phyloP scores from a whole-genome alignment of 352 stramenopile genomes.

The Phytopythium oedochilum region DNA sequence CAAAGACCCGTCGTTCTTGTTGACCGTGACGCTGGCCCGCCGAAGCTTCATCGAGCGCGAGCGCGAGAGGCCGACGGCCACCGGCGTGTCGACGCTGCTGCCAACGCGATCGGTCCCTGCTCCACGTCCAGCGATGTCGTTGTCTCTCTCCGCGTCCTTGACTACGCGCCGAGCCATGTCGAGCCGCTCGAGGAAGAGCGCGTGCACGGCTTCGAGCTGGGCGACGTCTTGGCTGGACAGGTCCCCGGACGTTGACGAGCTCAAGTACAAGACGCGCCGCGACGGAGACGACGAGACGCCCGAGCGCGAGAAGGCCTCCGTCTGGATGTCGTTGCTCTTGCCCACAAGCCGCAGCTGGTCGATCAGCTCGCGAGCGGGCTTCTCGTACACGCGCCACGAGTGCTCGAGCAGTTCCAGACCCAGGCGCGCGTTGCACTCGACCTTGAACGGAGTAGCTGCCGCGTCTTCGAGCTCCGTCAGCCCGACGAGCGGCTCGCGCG shows the following conservation, averaged over 20 bases:
- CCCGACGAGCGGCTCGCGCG: conserved; percentile 36
- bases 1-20: conserved; percentile 13
- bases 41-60: neutral
- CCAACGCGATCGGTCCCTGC: too few species aligned
- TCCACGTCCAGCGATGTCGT: neutral
- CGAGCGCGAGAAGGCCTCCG: conserved; percentile 29
- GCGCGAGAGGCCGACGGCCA: neutral
- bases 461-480: conserved; percentile 35
- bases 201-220: conserved; percentile 51
- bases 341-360: conserved; percentile 49
- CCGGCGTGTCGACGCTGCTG: neutral
- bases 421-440: conserved; percentile 27
- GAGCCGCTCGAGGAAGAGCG: conserved; percentile 49
- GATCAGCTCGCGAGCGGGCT: conserved; percentile 35
- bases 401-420: conserved; percentile 53
- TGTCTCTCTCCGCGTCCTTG: neutral
- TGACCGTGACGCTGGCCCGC: conserved; percentile 13
- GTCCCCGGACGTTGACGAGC: conserved; percentile 26
- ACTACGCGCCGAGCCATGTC: neutral
- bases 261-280: conserved; percentile 42
- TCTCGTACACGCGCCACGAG: conserved; percentile 54
- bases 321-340: conserved; percentile 63
- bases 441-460: conserved; percentile 28
- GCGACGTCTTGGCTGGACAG: conserved; percentile 69
- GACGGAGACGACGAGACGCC: conserved; percentile 5